A percentile compares a stretch with the other conserved stretches of the same genome.
phyloP scores from a whole-genome alignment of 495 filamentous ascomycete genomes.

The Aspergillus sparsus region DNA sequence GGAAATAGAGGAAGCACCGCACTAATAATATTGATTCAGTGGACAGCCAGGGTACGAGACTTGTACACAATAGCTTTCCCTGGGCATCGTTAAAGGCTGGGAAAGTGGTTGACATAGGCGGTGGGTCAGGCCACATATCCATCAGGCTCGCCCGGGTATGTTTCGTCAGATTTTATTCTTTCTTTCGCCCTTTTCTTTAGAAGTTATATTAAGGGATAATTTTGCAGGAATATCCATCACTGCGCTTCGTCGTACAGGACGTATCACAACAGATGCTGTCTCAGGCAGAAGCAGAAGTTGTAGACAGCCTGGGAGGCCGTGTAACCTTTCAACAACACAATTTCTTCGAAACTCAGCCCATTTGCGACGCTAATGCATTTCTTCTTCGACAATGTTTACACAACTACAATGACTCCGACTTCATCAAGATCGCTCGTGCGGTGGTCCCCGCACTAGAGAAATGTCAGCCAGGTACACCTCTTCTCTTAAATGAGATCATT shows the following conservation, averaged over 20 bases:
- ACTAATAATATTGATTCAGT: no score
- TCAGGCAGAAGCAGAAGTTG: not conserved
- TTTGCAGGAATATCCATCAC: not conserved
- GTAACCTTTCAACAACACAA: conserved; percentile 1
- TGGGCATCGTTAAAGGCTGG: not conserved
- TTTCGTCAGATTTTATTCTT: no score
- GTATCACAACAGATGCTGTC: not conserved
- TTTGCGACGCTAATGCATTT: not conserved
- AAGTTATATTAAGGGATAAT: not conserved
- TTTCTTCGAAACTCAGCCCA: conserved; percentile 6
- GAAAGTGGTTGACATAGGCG: conserved; percentile 4
- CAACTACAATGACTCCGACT: conserved; percentile 2
- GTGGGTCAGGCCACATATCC: not conserved
- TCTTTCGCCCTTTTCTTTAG: not conserved
- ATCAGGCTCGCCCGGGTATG: not conserved
- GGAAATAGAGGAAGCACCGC: no score
- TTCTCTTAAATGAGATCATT: not conserved
- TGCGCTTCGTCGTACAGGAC: conserved; percentile 6
- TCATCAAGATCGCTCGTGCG: not conserved
- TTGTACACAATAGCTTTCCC: not conserved
- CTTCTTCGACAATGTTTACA: not conserved
- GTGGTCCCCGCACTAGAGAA: not conserved
- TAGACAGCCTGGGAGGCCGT: no score
- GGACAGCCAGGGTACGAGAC: not conserved
- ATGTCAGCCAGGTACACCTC: not conserved